Evolutionary conservation across 192 early-diverging fungal genomes (phyloP), one percentile per base, ranked within the genome.

Genomic region (Dispira simplex): DNA sequence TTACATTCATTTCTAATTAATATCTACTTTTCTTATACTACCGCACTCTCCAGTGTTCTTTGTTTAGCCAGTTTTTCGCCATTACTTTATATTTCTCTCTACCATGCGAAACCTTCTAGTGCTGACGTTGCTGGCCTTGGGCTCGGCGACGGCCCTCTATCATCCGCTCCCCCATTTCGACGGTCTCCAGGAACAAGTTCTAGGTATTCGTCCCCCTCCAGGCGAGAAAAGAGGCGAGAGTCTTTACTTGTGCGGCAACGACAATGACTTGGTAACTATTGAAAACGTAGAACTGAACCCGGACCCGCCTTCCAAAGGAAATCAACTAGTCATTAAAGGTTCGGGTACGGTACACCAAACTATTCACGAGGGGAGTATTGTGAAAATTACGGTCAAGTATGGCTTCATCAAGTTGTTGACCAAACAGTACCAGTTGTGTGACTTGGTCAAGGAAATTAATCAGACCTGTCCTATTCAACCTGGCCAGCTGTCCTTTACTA

Each of bases 381-480:
- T 64, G 18, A 47, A 64, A 5, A 43, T 64, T 8, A 48, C 46
- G 12, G 63, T 64, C 63, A 64, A 64, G 63, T 64, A 48, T 13
- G 63, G 63, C 63, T 11, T 64, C 25, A 64, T 64, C 63, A 27
- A 48, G 63, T 47, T 64, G 26, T 18, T 51, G 10, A 23, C 46
- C 32, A 16, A 39, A 9, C 14, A 47, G n/a, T 53, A 39, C 46
- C 26, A 64, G 5, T 43, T 64, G 11, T 64, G 63, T 25, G 63
- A 64, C 47, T 39, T 27, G 14, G 26, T 48, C 2, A 47, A n/a
- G 28, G 26, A 48, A 26, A 26, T 64, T 16, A 46, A 39, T 8
- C 23, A 48, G 2, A 39, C 11, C 1, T 64, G 63, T 39, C 63
- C 63, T 47, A n/a, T 64, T 11, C 9, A 51, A 16, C 25, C 11